Evolutionary conservation across 2,329 filamentous ascomycete genomes (phyloP).

Genomic region (Colletotrichum sp.): DNA sequence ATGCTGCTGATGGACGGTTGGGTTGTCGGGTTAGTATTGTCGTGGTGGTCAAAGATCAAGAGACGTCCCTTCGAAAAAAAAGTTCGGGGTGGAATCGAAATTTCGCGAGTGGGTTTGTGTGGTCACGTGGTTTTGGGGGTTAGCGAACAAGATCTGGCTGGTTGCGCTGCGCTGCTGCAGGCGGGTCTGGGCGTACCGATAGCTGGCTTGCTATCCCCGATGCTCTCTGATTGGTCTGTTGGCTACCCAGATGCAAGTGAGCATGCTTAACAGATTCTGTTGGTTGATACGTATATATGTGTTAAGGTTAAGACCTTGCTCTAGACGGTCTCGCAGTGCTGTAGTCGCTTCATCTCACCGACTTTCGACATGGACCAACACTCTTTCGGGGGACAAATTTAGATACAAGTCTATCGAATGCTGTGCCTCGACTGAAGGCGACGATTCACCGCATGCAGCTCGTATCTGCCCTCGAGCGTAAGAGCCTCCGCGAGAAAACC

Average conservation of each 20-base stretch:
- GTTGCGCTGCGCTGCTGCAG: not conserved
- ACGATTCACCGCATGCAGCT: not conserved
- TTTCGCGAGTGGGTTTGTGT: slow-evolving; percentile 24
- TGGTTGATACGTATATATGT: not conserved
- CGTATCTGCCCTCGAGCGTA: not conserved
- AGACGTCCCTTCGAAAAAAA: not conserved
- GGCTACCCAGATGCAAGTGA: not conserved
- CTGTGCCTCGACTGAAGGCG: not conserved
- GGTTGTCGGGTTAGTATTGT: slow-evolving; percentile 28
- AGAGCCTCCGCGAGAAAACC: not conserved
- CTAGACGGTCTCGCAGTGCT: not conserved
- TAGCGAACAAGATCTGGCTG: slow-evolving; percentile 21
- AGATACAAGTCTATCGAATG: not conserved
- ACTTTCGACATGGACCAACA: not conserved
- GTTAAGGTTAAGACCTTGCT: not conserved
- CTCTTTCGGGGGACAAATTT: not conserved
- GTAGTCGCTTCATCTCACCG: not conserved
- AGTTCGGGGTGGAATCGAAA: not conserved
- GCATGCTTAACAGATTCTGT: not conserved
- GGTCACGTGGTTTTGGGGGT: slow-evolving; percentile 29
- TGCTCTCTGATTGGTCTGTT: not conserved
- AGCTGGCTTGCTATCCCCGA: not conserved
- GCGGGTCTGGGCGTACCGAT: no score
- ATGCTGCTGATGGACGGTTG: slow-evolving; percentile 29
- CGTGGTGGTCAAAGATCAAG: slow-evolving; percentile 30